Conservation (phyloP, 352 stramenopile genomes). For the Aphanomyces invadans region DNA sequence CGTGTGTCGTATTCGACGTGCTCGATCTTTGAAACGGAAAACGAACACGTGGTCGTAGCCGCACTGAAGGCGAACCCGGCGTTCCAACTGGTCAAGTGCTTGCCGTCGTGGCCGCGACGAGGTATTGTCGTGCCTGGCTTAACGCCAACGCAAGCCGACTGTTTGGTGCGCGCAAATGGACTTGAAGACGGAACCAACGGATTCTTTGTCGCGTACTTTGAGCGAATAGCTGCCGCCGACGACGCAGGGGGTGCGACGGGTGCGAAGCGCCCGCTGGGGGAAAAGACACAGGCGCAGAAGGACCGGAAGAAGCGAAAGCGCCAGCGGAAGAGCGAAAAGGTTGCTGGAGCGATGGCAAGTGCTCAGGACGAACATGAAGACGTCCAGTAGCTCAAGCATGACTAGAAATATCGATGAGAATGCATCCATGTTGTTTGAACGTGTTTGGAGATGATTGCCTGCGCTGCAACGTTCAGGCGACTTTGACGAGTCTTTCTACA, state of each 20-base stretch:
- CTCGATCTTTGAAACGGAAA: conserved; percentile 93
- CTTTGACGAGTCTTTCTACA: no score
- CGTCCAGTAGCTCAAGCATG: not conserved
- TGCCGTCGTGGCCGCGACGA: conserved; percentile 67
- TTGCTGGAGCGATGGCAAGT: not conserved
- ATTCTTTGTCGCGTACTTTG: conserved; percentile 97
- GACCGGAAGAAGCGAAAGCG: conserved; percentile 57
- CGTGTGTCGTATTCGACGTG: conserved; percentile 96
- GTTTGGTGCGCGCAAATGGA: conserved; percentile 87
- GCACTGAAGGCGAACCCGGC: conserved; percentile 72
- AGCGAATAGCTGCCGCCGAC: conserved; percentile 33
- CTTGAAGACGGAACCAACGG: conserved; percentile 92
- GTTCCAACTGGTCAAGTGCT: conserved; percentile 58
- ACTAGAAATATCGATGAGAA: no score
- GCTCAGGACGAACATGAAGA: not conserved
- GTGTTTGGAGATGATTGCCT: no score
- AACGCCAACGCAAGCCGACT: conserved; percentile 48
- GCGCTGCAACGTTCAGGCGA: no score
- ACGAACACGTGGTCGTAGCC: conserved; percentile 89
- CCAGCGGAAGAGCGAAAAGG: not conserved
- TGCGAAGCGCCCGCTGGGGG: conserved; percentile 45
- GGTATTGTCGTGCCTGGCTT: conserved; percentile 54
- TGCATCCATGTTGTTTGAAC: no score
- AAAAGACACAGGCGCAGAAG: conserved; percentile 50
- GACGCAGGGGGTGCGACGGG: conserved; percentile 6